phyloP scores from a whole-genome alignment of 306 rosid genomes.

The Rubus parviflorus region DNA sequence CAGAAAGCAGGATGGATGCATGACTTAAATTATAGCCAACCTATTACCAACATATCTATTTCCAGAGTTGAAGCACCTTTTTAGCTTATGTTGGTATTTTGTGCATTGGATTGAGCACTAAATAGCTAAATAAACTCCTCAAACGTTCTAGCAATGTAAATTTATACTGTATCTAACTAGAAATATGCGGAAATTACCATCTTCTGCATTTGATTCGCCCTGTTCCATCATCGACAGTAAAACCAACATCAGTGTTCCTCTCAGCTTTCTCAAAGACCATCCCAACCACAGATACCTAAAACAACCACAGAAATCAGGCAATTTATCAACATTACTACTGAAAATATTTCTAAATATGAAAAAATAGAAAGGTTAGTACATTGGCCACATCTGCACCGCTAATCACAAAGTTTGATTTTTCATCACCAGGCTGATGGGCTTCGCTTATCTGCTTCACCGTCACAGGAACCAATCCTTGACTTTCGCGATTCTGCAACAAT shows the following conservation, averaged over 20 bases:
- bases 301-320: conserved; percentile 1
- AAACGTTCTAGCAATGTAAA: neutral
- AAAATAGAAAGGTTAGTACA: conserved; percentile 34
- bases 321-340: neutral
- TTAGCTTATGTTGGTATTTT: neutral
- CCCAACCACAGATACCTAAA: conserved; percentile 57
- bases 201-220: conserved; percentile 80
- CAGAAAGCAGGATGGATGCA: neutral
- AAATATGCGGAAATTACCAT: conserved; percentile 52
- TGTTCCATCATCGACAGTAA: conserved; percentile 80
- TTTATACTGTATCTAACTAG: neutral
- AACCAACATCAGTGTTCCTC: conserved; percentile 68
- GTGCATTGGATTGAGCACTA: neutral
- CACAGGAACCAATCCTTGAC: conserved; percentile 78
- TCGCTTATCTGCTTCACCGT: conserved; percentile 92
- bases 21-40: neutral
- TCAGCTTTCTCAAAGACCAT: conserved; percentile 71
- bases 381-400: conserved; percentile 74
- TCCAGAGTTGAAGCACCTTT: neutral
- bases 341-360: neutral
- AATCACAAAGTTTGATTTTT: conserved; percentile 71
- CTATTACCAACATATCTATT: neutral
- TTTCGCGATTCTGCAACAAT: conserved; percentile 52
- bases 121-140: neutral
- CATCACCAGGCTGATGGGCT: conserved; percentile 79